Percentiles rank a stretch among this genome's conserved stretches.
These are phyloP conservation scores for Kalmusia sp. DNA, from an alignment of 2,329 filamentous ascomycete genomes.

Conservation along the genomic window DNA sequence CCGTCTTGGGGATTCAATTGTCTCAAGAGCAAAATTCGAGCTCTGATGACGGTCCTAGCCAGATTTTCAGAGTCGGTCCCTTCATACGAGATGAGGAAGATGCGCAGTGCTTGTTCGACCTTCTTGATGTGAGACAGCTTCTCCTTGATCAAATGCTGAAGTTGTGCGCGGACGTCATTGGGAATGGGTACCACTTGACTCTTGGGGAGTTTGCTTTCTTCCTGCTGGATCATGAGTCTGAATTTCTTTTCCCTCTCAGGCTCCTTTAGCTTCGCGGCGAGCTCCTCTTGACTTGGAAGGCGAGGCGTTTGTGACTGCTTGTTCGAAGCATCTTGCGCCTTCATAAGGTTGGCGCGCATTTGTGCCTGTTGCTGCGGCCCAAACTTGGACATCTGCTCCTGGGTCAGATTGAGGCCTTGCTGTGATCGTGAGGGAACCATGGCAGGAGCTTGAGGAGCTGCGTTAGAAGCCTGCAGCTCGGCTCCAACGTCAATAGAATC, in stretches of 20 bases:
- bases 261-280: constrained; percentile 33
- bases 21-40: constrained; percentile 33
- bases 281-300: constrained; percentile 29
- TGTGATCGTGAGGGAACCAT: constrained; percentile 44
- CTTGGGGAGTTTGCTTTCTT: constrained; percentile 32
- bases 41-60: constrained; percentile 33
- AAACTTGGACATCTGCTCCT: constrained; percentile 43
- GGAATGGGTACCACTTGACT: constrained; percentile 31
- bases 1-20: constrained; percentile 38
- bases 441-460: constrained; percentile 42
- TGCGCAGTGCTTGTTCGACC: constrained; percentile 38
- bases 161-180: constrained; percentile 26
- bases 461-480: constrained; percentile 27
- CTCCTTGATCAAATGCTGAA: constrained; percentile 36
- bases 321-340: constrained; percentile 40
- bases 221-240: constrained; percentile 35
- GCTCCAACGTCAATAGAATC: constrained; percentile 49
- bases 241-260: constrained; percentile 36
- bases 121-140: constrained; percentile 35
- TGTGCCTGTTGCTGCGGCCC: constrained; percentile 41
- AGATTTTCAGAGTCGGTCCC: constrained; percentile 31
- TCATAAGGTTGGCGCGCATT: constrained; percentile 40
- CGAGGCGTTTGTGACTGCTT: constrained; percentile 35
- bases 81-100: constrained; percentile 38
- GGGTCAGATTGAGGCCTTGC: constrained; percentile 37